Evolutionary conservation across 352 stramenopile species (phyloP).

Genomic region (Pseudoperonospora humuli): DNA sequence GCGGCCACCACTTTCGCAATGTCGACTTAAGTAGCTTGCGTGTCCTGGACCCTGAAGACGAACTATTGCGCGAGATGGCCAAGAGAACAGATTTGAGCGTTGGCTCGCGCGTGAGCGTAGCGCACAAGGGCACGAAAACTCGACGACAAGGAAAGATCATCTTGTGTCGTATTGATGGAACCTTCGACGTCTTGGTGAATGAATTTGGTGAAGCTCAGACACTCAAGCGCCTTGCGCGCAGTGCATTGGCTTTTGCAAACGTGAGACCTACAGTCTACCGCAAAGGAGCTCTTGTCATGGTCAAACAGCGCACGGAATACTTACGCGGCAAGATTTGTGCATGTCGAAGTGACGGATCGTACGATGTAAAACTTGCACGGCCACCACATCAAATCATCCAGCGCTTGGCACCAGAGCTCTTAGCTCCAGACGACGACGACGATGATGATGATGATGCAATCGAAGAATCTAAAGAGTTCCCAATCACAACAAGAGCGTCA

Average conservation of each 20-base stretch:
- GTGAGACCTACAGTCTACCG: conserved; percentile 28
- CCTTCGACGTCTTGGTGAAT: conserved; percentile 51
- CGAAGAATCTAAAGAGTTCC: conserved; percentile 6
- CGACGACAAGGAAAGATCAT: conserved; percentile 40
- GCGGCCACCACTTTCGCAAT: too few species aligned
- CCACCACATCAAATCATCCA: conserved; percentile 23
- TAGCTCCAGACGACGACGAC: conserved; percentile 37
- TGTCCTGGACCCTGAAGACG: too few species aligned
- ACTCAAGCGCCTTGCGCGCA: conserved; percentile 28
- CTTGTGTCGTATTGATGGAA: conserved; percentile 45
- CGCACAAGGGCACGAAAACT: conserved; percentile 42
- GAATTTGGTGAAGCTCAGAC: conserved; percentile 39
- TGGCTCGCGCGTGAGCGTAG: conserved; percentile 30
- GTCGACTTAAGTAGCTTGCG: too few species aligned
- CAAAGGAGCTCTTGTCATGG: conserved; percentile 34
- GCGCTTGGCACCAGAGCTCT: conserved; percentile 30
- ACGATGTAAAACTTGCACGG: conserved; percentile 32
- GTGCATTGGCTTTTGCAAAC: conserved; percentile 13
- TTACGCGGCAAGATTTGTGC: too few species aligned
- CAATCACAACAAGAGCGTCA: conserved; percentile 13
- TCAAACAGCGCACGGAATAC: conserved; percentile 43
- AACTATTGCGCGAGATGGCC: too few species aligned
- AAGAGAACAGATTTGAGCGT: too few species aligned
- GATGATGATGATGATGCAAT: conserved; percentile 18
- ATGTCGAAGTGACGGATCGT: too few species aligned